Base-by-base conservation (phyloP, 2,329 filamentous ascomycete species). In the Claviceps digitariae region DNA sequence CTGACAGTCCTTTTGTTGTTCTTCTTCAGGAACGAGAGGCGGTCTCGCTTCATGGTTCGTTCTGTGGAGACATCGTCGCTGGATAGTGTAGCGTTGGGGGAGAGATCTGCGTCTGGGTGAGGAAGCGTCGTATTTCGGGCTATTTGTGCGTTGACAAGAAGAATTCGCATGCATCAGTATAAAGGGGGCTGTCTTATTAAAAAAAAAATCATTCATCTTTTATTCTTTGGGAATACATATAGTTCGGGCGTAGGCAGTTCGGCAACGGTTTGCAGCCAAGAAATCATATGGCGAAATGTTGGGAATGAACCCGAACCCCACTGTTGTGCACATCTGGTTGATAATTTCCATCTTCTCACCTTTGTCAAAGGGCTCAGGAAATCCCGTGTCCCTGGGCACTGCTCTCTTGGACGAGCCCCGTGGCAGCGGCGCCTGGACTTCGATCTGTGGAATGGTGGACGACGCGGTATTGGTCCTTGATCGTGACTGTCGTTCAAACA, bases 71-170 rank as follows among this genome's bases (percentile, higher is more conserved):
- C 66, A 57, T 82, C 78, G 52, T 76, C 73, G 52, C 76, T 72
- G 41, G 73, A 74, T 55, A 84, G 78, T 60, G 69, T 74, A 46
- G 79, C 81, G 56, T 78, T 72, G 49, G 74, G 74, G 15, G 74
- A 76, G 7, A 78, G 71, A 58, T 82, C 74, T 54, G 81, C 81
- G 20, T 82, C 79, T 23, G 81, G 81, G 56, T 84, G 80, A 21
- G 77, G 78, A 17, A 79, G 69, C 2, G 79, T 81, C 15, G 81
- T 84, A 59, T 82, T 84, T 56, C 74, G 71, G 47, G 65, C 75
- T 75, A 29, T 55, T 13, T 44, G 3, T 17, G 2, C 25, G 4
- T 34, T 9, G 20, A 20, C 5, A 27, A 13, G 9, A 21, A 27
- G 13, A 10, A 21, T 20, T 20, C 10, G 38, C 20, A 41, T 20